Evolutionary conservation across 1,284 basidiomycete species (phyloP), one percentile per base, ranked within the genome.

Genomic region (Paramarasmius palmivorus): DNA sequence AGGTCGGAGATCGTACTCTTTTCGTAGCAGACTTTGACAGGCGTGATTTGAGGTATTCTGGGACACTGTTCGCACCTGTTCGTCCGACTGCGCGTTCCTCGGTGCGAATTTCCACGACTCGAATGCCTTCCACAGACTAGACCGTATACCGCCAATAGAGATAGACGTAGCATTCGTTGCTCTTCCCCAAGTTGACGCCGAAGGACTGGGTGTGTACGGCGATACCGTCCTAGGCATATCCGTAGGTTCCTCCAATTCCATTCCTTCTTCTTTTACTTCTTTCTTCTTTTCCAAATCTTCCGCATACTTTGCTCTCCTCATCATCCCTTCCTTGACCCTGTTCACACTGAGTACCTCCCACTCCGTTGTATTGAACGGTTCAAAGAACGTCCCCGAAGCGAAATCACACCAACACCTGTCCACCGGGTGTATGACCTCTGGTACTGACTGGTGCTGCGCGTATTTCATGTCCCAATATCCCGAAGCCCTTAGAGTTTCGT

Each of bases 321-420:
- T 78, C 49, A 87, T 64, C 34, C 78, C 73, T 37, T 71, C 68
- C 50, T 72, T 75, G 44, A 83, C 62, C 45, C 72, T 73, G 55
- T 75, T 68, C 32, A 90, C 73, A 61, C 84, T 88, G 52, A 76
- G 66, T 54, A 71, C 67, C 64, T 92, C 90, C 89, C 89, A 92
- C 40, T 75, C 74, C 23, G 85, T 80, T 42, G 85, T 73, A 57
- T 91, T 87, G 68, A 84, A 89, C 7, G 88, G 85, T 56, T 87
- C 81, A 62, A 91, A 92, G 52, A 90, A 72, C 36, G 72, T 69
- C 14, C 76, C 74, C 22, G 73, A 69, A 35, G 79, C 77, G 59
- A 88, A 70, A 63, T 92, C 88, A 61, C 90, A 92, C 90, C 90
- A 92, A 64, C 90, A 92, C 40, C 88, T 82, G 62, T 92, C 89